A percentile compares a stretch with the other conserved stretches of the same genome.
phyloP scores from a whole-genome alignment of 78 protist genomes.

The Dictyostelium intermedium region DNA sequence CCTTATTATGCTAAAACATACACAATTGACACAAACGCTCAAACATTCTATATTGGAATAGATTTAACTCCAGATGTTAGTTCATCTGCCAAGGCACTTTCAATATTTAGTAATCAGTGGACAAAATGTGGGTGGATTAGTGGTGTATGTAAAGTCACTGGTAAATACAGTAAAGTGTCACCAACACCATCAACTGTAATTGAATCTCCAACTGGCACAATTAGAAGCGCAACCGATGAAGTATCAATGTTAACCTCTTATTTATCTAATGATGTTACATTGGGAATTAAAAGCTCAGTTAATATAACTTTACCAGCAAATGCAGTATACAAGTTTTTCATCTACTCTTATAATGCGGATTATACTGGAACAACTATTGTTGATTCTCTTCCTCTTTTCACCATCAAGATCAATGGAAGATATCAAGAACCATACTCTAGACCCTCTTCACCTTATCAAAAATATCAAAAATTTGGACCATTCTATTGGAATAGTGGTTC shows the following conservation, averaged over 20 bases:
- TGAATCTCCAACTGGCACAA: neutral
- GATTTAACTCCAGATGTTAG: neutral
- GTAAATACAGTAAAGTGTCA: neutral
- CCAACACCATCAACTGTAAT: neutral
- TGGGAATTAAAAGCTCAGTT: neutral
- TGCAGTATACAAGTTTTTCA: neutral
- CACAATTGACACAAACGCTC: neutral
- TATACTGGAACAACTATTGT: neutral
- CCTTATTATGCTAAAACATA: neutral
- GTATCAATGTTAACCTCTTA: neutral
- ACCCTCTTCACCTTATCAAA: neutral
- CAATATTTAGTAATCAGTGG: neutral
- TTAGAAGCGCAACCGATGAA: neutral
- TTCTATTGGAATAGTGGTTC: neutral
- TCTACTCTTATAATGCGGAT: neutral
- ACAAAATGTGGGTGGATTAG: constrained; percentile 7
- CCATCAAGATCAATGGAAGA: neutral
- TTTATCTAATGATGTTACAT: neutral
- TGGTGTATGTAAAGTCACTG: neutral
- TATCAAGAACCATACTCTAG: neutral
- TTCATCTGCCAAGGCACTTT: neutral
- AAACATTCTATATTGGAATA: neutral
- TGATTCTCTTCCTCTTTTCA: neutral
- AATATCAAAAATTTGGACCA: constrained; percentile 14
- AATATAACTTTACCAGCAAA: neutral